Base-by-base conservation (phyloP, 129 eudicot species). In the Lactuca saligna region DNA sequence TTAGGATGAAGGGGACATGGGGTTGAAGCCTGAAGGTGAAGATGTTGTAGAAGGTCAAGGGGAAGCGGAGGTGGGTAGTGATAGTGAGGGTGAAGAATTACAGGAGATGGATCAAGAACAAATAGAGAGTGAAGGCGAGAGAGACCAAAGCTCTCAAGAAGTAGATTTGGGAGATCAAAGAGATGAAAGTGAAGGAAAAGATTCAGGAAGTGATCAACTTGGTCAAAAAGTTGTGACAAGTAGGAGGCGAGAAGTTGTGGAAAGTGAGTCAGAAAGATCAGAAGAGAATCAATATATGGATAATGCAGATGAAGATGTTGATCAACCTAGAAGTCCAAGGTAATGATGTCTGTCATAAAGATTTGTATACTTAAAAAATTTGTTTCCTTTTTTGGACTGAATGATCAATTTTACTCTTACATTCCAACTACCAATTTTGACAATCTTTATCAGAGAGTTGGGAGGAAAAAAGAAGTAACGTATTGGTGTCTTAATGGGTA, bases 81-180 rank as follows among this genome's bases (percentile, higher is more conserved):
- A 94, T 72, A 82, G 86, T 74, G 99, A 90, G 41, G 97, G 83
- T 79, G 99, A 89, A 56, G 99, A 89, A 56, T 42, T 82, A 44
- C 96, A 79, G 53, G 96, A 90, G 31, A 77, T 76, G 77, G 90
- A 83, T 66, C 92, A 70, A 72, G 82, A 79, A 55, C 88, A 57
- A 62, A 85, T 84, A 17, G 99, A 90, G 76, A 94, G 97, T 63
- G 99, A 94, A 73, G 97, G 83, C 49, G 99, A 94, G 67, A 81
- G 91, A 79, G 94, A 87, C 11, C 95, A 83, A 78, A 90, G 96
- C 81, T 83, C 94, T 58, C 97, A 80, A 71, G 97, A 89, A 80
- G 85, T 83, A 58, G 96, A 89, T 70, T 66, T 80, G 41, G 93
- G 82, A 58, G 90, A 85, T 57, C 95, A 83, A 50, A 81, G 85